Evolutionary conservation across 768 basidiomycete genomes (phyloP), one percentile per base, ranked within the genome.

Genomic region (Lepiota brunneoincarnata): DNA sequence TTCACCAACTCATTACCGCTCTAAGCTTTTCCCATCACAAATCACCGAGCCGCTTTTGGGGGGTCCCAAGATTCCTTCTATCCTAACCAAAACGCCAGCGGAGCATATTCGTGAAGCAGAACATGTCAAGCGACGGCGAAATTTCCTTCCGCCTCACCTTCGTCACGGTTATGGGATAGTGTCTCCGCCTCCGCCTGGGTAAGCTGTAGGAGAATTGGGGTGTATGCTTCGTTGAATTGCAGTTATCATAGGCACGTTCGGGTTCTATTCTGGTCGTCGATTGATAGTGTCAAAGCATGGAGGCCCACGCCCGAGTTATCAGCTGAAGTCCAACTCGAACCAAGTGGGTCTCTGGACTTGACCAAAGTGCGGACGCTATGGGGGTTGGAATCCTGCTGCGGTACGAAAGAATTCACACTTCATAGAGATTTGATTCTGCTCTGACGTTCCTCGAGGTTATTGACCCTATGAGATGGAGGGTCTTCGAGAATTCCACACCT

Each of bases 71-170:
- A 18, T 38, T 18, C 52, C 52, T 17, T 28, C 35, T 1, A 54
- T 54, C 43, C 46, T 43, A 37, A 39, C 44, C 36, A 54, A 54
- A 12, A 28, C 44, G 6, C 52, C 52, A 6, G 52, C 46, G 15
- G 52, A 54, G 23, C 52, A 54, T 38, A 40, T 54, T 28, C 52
- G 52, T 38, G 52, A 46, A 38, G 44, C 38, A 12, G 36, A 46
- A 10, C 44, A 54, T 17, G 24, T 20, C n/a, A 26, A 17, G 3
- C 17, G 43, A 23, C 9, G 45, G n/a, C 43, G 28, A 11, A 12
- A 36, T 9, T 15, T 26, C 20, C 24, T 34, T 24, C 37, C 46
- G 9, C 52, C 52, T 21, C 37, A 54, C 34, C 20, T 45, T 17
- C 35, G 20, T 17, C 39, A 38, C 28, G 52, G 44, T 31, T 9